phyloP scores from a whole-genome alignment of 805 yeast species.

The Saturnispora ahearnii region DNA sequence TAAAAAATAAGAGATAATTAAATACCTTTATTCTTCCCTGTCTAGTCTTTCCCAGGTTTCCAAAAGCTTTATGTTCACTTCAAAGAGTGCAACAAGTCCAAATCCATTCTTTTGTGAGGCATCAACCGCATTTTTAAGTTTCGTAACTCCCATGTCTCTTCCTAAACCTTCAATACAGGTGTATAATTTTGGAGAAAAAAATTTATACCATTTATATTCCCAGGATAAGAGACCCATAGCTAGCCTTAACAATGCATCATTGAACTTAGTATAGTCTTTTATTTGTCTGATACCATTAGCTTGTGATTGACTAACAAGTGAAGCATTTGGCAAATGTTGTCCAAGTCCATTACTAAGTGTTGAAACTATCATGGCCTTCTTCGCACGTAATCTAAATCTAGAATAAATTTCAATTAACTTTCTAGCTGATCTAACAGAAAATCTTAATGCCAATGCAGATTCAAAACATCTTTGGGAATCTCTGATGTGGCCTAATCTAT shows the following conservation, averaged over 20 bases:
- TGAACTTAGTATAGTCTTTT: slow-evolving; percentile 26
- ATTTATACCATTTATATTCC: slow-evolving; percentile 97
- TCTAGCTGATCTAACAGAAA: slow-evolving; percentile 72
- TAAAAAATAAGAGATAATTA: background rate
- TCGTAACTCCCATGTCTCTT: slow-evolving; percentile 69
- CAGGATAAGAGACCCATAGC: slow-evolving; percentile 82
- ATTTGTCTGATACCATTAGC: background rate
- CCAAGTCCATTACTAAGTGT: slow-evolving; percentile 15
- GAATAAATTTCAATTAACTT: slow-evolving; percentile 60
- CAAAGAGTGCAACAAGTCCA: slow-evolving; percentile 51
- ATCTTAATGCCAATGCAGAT: slow-evolving; percentile 61
- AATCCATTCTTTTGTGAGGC: slow-evolving; percentile 38
- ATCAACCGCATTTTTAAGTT: slow-evolving; percentile 61
- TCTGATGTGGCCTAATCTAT: slow-evolving; percentile 72
- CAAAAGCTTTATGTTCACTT: slow-evolving; percentile 41
- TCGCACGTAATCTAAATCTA: slow-evolving; percentile 8
- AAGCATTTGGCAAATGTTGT: slow-evolving; percentile 13
- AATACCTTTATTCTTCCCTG: slow-evolving; percentile 10
- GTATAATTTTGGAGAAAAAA: slow-evolving; percentile 68
- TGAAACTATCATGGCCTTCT: slow-evolving; percentile 2
- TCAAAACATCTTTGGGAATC: slow-evolving; percentile 84
- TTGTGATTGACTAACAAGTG: slow-evolving; percentile 1
- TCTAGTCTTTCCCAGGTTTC: slow-evolving; percentile 36
- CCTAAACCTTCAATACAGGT: slow-evolving; percentile 51
- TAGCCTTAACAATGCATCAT: slow-evolving; percentile 54